Conservation (phyloP, 2,329 filamentous ascomycete genomes). For the Aspergillus pseudoterreus region DNA sequence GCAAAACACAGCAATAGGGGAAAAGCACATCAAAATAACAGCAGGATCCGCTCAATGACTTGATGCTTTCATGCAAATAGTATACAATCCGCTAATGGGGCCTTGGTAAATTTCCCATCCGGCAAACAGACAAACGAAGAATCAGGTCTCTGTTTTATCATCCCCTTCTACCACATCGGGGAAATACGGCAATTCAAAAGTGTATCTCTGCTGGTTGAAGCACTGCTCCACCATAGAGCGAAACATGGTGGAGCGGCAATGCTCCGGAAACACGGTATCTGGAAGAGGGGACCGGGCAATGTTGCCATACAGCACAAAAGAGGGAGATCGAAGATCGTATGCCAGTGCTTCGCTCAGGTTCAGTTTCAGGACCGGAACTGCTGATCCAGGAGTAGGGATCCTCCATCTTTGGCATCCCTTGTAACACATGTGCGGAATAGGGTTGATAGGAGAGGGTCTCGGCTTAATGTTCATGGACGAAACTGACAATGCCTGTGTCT, state of each 20-base stretch:
- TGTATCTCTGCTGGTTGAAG: background rate
- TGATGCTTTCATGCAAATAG: background rate
- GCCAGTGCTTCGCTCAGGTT: background rate
- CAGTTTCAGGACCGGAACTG: background rate
- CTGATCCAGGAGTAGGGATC: background rate
- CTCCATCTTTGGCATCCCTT: background rate
- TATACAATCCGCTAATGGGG: background rate
- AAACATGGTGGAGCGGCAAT: background rate
- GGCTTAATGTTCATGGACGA: background rate
- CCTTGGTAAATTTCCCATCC: background rate
- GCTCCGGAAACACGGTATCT: background rate
- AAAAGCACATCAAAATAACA: no score
- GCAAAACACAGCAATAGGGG: no score
- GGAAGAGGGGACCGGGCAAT: background rate
- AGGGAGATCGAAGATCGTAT: background rate
- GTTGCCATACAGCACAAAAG: background rate
- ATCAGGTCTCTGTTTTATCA: background rate
- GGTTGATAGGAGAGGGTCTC: background rate
- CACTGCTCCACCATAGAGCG: conserved; percentile 1
- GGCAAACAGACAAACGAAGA: background rate
- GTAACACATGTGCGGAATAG: background rate
- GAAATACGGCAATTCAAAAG: conserved; percentile 1
- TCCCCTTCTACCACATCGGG: background rate
- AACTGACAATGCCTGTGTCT: background rate
- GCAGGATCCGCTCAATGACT: background rate